Evolutionary conservation across 805 yeast species (phyloP), one percentile per base, ranked within the genome.

Genomic region (Candida rishiriensis): DNA sequence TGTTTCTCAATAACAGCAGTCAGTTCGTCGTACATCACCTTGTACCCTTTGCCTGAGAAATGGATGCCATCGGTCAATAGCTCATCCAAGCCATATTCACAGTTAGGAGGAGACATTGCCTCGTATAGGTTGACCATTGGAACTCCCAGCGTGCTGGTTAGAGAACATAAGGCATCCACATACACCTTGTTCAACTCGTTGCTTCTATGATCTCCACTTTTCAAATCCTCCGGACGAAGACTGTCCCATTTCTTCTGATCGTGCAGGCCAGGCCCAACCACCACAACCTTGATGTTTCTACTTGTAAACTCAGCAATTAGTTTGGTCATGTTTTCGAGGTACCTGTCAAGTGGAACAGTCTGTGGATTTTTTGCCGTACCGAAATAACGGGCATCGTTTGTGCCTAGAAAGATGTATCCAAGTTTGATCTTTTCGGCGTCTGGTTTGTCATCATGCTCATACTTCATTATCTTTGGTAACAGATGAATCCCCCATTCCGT

Each of bases 321-420:
- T 10, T 48, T 42, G 26, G 51, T 54, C 48, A 75, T 65, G 55
- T 88, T 88, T 13, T 59, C 63, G 16, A 61, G 45, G 56, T 65
- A 87, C 44, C 72, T 65, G 0, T 62, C 73, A 3, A 83, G 15
- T 1, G 78, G 75, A 10, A 87, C 87, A 39, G 53, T 59, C 41
- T 57, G 64, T 2, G 40, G 46, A 34, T 54, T 53, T 50, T 75
- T 79, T 3, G 73, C 73, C 1, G 58, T 68, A 9, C 61, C 63
- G 10, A 38, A 40, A 2, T 21, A 11, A 9, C 65, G 50, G 3
- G 76, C 71, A 60, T 89, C 97, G 57, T 89, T 89, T 12, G 96
- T 76, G 3, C 97, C 97, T 54, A 87, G 79, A 58, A 85, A 88
- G 2, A 88, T 65, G 10, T 81, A 77, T 46, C 79, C 69, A 10